phyloP scores from a whole-genome alignment of 2,329 filamentous ascomycete genomes.

The Hypoxylon sp. region DNA sequence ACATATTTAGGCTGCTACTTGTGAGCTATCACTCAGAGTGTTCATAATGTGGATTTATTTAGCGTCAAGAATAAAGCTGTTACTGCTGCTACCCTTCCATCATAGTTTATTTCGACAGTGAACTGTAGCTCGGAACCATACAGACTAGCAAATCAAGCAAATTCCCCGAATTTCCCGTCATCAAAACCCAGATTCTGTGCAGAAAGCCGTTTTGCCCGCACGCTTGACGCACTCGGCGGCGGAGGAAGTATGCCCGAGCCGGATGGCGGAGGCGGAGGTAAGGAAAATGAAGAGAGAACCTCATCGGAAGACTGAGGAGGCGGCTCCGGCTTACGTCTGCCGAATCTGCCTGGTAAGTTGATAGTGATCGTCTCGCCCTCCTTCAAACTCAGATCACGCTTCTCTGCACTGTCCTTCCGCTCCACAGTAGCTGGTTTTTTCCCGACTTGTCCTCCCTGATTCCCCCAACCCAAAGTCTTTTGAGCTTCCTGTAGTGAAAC shows the following conservation, averaged over 20 bases:
- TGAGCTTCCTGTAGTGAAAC: conserved; percentile 84
- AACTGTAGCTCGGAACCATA: conserved; percentile 54
- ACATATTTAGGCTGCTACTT: conserved; percentile 27
- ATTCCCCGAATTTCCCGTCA: conserved; percentile 90
- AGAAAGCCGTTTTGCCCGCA: conserved; percentile 71
- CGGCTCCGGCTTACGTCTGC: conserved; percentile 63
- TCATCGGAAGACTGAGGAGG: conserved; percentile 46
- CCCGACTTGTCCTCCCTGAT: conserved; percentile 55
- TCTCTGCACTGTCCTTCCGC: conserved; percentile 65
- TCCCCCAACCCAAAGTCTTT: conserved; percentile 75
- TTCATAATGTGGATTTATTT: conserved; percentile 27
- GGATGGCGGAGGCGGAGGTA: conserved; percentile 77
- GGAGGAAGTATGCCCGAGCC: conserved; percentile 69
- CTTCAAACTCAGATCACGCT: conserved; percentile 86
- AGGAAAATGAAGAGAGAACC: conserved; percentile 73
- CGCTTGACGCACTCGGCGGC: conserved; percentile 74
- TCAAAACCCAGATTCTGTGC: conserved; percentile 83
- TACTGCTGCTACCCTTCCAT: conserved; percentile 1
- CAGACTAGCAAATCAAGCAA: conserved; percentile 59
- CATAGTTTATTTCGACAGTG: conserved; percentile 18
- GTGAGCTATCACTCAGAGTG: conserved; percentile 24
- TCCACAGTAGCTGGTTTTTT: conserved; percentile 56
- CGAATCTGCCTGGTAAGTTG: conserved; percentile 75
- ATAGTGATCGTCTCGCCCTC: conserved; percentile 92
- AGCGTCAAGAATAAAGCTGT: conserved; percentile 15